Conservation (phyloP, 257 asterid genomes). For the Salvia miltiorrhiza region DNA sequence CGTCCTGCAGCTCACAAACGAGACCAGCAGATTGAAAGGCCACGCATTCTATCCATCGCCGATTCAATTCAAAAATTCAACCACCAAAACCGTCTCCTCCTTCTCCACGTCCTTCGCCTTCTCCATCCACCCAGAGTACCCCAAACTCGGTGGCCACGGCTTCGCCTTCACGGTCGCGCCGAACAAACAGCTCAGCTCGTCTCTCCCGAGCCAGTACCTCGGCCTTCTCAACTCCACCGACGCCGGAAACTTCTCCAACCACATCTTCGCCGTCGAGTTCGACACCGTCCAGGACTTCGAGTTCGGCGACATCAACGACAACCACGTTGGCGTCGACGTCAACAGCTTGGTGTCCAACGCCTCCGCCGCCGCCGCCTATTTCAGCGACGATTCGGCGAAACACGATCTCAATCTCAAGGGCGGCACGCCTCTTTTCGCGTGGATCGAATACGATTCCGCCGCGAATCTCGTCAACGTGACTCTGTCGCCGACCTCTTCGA, state of each 20-base stretch:
- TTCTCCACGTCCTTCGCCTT: constrained; percentile 62
- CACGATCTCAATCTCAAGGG: constrained; percentile 44
- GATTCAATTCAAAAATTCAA: constrained; percentile 49
- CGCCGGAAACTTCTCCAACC: constrained; percentile 50
- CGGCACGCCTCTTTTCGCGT: constrained; percentile 46
- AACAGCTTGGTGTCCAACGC: constrained; percentile 45
- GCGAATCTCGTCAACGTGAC: constrained; percentile 42
- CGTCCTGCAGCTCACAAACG: constrained; percentile 44
- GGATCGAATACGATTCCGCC: constrained; percentile 60
- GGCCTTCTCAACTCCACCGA: constrained; percentile 52
- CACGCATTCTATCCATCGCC: constrained; percentile 55
- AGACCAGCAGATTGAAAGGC: constrained; percentile 40
- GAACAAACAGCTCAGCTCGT: constrained; percentile 26
- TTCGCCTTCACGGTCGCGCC: constrained; percentile 56
- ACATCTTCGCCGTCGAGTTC: constrained; percentile 63
- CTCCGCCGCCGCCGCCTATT: constrained; percentile 48
- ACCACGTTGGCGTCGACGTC: constrained; percentile 56
- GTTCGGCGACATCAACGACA: constrained; percentile 51
- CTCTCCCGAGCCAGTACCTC: constrained; percentile 64
- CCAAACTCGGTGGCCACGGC: constrained; percentile 72
- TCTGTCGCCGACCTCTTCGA: constrained; percentile 35
- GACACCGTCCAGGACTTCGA: constrained; percentile 72
- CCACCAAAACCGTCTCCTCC: constrained; percentile 37
- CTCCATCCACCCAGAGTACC: constrained; percentile 57
- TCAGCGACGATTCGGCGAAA: constrained; percentile 23